Evolutionary conservation across 164 flowering plant species (phyloP).

Genomic region (Vitis labrusca): DNA sequence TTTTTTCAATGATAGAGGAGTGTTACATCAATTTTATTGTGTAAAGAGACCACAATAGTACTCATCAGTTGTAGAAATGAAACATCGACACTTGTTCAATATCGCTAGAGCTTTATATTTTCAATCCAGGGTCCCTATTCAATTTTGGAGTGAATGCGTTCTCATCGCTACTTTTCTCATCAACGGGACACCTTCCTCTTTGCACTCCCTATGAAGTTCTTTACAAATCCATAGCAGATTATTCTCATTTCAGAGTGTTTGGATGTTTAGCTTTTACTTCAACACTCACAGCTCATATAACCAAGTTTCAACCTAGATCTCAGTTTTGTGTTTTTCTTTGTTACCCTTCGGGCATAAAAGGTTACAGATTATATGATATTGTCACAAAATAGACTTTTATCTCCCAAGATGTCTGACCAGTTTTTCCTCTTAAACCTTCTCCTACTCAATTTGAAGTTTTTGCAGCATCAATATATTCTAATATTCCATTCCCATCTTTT

Average conservation of each 20-base stretch:
- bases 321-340: not conserved
- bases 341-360: not conserved
- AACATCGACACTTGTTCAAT: not conserved
- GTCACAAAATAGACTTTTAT: not conserved
- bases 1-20: not conserved
- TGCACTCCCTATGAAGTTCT: conserved; percentile 1
- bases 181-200: not conserved
- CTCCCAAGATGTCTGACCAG: not conserved
- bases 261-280: not conserved
- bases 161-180: not conserved
- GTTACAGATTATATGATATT: conserved; percentile 3
- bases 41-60: not conserved
- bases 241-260: not conserved
- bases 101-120: not conserved
- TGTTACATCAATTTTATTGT: not conserved
- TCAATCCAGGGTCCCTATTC: not conserved
- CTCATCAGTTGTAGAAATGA: not conserved
- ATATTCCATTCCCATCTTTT: not conserved
- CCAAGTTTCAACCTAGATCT: not conserved
- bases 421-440: not conserved
- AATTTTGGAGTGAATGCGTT: not conserved
- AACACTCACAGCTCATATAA: not conserved
- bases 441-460: not conserved
- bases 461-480: not conserved
- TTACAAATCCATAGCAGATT: not conserved